Percentiles rank a stretch among this genome's conserved stretches.
These are phyloP conservation scores for Pseudogymnoascus sp. DNA, from an alignment of 2,329 filamentous ascomycete species.

Conservation along the genomic window DNA sequence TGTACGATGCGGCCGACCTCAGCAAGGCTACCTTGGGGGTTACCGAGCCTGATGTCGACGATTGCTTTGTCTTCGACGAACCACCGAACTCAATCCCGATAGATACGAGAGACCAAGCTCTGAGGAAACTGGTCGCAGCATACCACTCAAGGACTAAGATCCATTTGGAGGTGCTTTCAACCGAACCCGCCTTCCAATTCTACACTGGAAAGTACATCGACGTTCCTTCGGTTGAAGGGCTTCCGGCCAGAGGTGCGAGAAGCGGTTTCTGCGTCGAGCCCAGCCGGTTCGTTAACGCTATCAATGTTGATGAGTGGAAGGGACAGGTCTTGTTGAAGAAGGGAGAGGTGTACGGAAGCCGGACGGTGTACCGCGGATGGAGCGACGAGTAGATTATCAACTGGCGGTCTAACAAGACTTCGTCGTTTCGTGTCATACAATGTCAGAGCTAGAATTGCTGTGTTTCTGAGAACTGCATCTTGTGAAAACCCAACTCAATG, in stretches of 20 bases:
- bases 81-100: conserved; percentile 36
- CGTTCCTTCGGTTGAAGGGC: conserved; percentile 55
- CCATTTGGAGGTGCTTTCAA: conserved; percentile 81
- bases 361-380: conserved; percentile 82
- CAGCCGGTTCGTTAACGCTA: conserved; percentile 81
- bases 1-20: conserved; percentile 57
- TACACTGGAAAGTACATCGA: conserved; percentile 86
- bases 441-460: background rate
- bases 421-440: background rate
- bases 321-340: conserved; percentile 73
- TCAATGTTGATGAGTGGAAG: conserved; percentile 76
- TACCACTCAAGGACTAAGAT: conserved; percentile 68
- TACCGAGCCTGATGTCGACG: conserved; percentile 66
- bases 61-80: conserved; percentile 71
- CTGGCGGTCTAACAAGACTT: background rate
- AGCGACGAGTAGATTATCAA: conserved; percentile 40
- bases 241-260: conserved; percentile 58
- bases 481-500: background rate
- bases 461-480: background rate
- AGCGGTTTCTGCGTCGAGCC: conserved; percentile 90
- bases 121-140: conserved; percentile 64
- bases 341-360: conserved; percentile 74
- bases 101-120: conserved; percentile 47
- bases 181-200: conserved; percentile 94
- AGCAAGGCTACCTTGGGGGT: conserved; percentile 67